Conservation (phyloP, 306 rosid genomes). For the Rosa lucieae region DNA sequence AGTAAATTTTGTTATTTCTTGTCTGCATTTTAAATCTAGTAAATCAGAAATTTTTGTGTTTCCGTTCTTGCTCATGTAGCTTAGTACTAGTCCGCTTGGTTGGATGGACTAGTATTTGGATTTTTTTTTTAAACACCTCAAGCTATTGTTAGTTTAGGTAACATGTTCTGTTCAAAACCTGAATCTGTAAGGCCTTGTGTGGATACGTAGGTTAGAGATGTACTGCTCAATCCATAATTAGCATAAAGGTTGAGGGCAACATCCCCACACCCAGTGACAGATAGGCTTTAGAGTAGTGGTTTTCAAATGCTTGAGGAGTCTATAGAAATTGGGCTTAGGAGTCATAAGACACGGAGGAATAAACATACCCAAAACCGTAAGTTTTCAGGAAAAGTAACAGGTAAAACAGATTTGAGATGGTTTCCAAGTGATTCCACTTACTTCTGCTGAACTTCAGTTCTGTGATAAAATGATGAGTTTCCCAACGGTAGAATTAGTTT, state of each 20-base stretch:
- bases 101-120: neutral
- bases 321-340: neutral
- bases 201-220: neutral
- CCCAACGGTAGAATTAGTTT: neutral
- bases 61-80: neutral
- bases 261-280: neutral
- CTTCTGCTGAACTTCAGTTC: neutral
- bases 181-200: neutral
- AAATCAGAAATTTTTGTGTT: neutral
- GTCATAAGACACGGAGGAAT: neutral
- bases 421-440: neutral
- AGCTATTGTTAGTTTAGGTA: neutral
- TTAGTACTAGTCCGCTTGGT: neutral
- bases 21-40: neutral
- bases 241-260: neutral
- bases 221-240: neutral
- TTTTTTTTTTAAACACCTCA: neutral
- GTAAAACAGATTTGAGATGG: neutral
- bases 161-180: neutral
- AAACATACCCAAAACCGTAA: neutral
- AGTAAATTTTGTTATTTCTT: conserved; percentile 17
- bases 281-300: neutral
- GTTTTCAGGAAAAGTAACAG: neutral
- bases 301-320: neutral
- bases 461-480: neutral